Conservation (phyloP, 108 stramenopile species). For the Conticribra weissflogii region DNA sequence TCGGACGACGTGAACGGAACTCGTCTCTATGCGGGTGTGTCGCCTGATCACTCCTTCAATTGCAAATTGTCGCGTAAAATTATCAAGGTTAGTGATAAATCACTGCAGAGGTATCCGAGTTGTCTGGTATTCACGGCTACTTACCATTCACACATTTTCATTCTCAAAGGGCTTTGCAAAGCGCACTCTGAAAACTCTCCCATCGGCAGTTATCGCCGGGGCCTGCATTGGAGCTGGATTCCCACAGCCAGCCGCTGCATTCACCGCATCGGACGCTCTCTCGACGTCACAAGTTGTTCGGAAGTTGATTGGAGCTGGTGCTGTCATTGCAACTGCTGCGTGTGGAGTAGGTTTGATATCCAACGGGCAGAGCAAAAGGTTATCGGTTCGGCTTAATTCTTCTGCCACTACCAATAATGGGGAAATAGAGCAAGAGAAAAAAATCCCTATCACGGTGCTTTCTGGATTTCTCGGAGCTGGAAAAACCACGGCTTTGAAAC, state of each 20-base stretch:
- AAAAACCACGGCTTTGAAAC: constrained; percentile 88
- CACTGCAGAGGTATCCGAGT: not conserved
- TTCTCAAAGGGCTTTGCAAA: not conserved
- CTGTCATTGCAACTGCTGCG: not conserved
- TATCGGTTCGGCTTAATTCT: not conserved
- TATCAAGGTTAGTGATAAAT: not conserved
- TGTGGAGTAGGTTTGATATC: not conserved
- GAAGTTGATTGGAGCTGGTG: constrained; percentile 1
- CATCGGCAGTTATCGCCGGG: constrained; percentile 3
- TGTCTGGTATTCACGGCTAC: not conserved
- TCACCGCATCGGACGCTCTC: constrained; percentile 2
- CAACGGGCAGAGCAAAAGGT: not conserved
- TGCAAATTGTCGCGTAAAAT: not conserved
- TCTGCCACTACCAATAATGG: not conserved
- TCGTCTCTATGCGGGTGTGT: too few relatives aligned
- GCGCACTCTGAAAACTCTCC: constrained; percentile 1
- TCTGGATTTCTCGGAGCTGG: constrained; percentile 92
- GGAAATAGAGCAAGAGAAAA: not conserved
- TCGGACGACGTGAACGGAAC: too few relatives aligned
- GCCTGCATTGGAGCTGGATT: constrained; percentile 2
- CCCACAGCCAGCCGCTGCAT: constrained; percentile 8
- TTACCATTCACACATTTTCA: not conserved
- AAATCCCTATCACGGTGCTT: constrained; percentile 40
- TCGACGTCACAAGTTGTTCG: not conserved
- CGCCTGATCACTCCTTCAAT: too few relatives aligned